Base-by-base conservation (phyloP, 345 rosid genomes). In the Eucalyptus microcorys region DNA sequence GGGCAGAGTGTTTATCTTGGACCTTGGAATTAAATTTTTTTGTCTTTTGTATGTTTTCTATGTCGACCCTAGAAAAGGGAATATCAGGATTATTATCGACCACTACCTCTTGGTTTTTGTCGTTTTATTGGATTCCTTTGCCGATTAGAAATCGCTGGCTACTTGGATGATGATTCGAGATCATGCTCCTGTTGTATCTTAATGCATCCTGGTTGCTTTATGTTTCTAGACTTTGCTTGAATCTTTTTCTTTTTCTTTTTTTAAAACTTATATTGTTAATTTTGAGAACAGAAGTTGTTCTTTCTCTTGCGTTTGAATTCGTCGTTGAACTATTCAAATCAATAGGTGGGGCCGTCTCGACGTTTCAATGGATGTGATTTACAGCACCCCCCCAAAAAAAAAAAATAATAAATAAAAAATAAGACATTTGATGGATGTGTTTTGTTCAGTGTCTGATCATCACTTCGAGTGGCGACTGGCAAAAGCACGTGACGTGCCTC, bases 321-420 rank as follows among this genome's bases (percentile, higher is more conserved):
- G 22, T 64, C 76, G 5, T n/a, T 64, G 40, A 64, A 61, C 17
- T 27, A 61, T 61, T 30, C 68, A 13, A 61, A 61, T 30, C 68
- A 64, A 15, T 7, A 64, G 76, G 21, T 64, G 21, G 37, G 76
- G 19, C 21, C 16, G 76, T 64, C 40, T 71, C 43, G 43, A 68
- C 80, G 21, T 34, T 8, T 34, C 21, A 68, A 68, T 37, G 81
- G 45, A 9, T 19, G 81, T 34, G 81, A 71, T 34, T 68, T 4
- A 68, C 13, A 4, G 0, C 7, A 1, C 30, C 55, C 22, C 50
- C 6, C 48, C 49, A 5, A 14, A 14, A 32, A 15, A 32, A 15
- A 15, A 2, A 17, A 43, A 7, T 43, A 43, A 17, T 2, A 13
- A 49, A 4, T 0, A 32, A 1, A 71, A 17, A 22, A 19, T 0